phyloP scores from a whole-genome alignment of 2,329 filamentous ascomycete genomes.

The Ophiostoma tasmaniense region DNA sequence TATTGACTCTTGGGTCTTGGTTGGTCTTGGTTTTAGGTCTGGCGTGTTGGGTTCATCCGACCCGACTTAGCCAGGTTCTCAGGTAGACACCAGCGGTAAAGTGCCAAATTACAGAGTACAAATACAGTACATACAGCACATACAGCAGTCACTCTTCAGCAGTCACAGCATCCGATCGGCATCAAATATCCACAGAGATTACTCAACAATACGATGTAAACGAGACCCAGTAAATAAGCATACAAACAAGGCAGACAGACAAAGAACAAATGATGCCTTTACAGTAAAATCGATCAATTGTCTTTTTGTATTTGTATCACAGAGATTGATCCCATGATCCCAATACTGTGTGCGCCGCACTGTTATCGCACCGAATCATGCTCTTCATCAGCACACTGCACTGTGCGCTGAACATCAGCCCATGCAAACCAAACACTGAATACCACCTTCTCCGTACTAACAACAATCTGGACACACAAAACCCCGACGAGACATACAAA shows the following conservation, averaged over 20 bases:
- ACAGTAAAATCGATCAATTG: no score
- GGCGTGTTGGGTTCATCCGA: background rate
- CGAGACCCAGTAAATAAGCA: constrained; percentile 5
- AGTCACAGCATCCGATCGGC: background rate
- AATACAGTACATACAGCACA: background rate
- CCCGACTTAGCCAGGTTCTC: no score
- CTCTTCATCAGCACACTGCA: no score
- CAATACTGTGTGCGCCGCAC: constrained; percentile 4
- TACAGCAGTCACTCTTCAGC: no score
- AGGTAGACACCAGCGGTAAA: no score
- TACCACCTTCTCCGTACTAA: background rate
- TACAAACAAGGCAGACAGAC: background rate
- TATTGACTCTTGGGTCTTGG: background rate
- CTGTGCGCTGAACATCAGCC: background rate
- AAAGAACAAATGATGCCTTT: no score
- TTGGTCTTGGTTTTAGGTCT: background rate
- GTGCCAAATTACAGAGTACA: background rate
- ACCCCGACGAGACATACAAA: background rate
- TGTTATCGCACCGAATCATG: background rate
- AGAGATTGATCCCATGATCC: background rate
- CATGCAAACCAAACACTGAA: background rate
- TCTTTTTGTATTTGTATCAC: background rate
- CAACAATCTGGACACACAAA: background rate
- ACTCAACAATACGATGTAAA: constrained; percentile 1
- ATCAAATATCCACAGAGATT: background rate